Conservation (phyloP, 2,329 filamentous ascomycete genomes). For the Diplodia mutila region DNA sequence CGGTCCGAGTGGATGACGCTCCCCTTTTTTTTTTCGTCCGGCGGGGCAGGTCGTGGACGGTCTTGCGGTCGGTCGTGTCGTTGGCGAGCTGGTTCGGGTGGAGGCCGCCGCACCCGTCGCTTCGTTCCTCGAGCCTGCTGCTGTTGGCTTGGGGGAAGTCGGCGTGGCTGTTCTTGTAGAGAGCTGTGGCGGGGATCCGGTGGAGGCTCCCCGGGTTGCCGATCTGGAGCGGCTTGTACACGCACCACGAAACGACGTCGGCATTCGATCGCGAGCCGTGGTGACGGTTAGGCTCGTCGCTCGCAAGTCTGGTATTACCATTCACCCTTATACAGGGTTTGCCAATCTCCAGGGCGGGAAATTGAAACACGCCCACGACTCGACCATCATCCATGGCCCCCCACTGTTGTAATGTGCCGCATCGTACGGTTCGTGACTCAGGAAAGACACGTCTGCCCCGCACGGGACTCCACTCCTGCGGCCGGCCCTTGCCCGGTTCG, state of each 20-base stretch:
- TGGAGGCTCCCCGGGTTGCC: conserved; percentile 20
- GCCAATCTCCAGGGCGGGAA: neutral
- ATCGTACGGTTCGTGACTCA: neutral
- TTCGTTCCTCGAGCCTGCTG: conserved; percentile 48
- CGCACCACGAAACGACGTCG: neutral
- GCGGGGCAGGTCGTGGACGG: conserved; percentile 51
- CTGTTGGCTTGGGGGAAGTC: no score
- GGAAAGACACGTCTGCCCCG: neutral
- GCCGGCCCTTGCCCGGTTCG: neutral
- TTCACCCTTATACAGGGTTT: neutral
- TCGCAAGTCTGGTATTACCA: neutral
- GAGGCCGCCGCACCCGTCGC: conserved; percentile 47
- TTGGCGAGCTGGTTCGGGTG: conserved; percentile 50
- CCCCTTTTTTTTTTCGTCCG: no score
- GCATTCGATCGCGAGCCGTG: neutral
- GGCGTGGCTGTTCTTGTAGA: conserved; percentile 11
- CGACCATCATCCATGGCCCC: neutral
- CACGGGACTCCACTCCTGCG: neutral
- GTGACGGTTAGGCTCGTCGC: neutral
- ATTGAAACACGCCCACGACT: neutral
- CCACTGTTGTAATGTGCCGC: neutral
- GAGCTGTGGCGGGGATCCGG: neutral
- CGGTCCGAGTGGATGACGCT: conserved; percentile 49
- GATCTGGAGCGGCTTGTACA: conserved; percentile 1
- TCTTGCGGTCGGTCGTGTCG: conserved; percentile 42